Evolutionary conservation across 2,329 filamentous ascomycete genomes (phyloP).

Genomic region (Blumeriella jaapii): DNA sequence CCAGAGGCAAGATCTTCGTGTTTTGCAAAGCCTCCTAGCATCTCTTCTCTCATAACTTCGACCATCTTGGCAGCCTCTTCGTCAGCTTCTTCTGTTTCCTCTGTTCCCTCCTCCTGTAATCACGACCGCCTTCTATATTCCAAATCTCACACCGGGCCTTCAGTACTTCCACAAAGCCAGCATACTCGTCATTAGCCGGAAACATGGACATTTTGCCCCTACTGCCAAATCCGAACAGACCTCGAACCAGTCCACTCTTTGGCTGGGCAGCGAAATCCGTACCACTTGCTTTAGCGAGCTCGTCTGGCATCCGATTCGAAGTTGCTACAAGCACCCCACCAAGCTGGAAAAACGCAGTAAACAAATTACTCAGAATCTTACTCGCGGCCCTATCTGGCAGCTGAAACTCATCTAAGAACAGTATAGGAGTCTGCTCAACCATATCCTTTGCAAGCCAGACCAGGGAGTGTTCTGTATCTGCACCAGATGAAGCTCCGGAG

Average conservation of each 20-base stretch:
- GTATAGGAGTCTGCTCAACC: conserved; percentile 60
- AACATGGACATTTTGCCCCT: conserved; percentile 28
- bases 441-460: conserved; percentile 66
- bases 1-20: conserved; percentile 5
- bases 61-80: conserved; percentile 18
- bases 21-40: conserved; percentile 18
- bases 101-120: conserved; percentile 57
- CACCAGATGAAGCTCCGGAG: conserved; percentile 3
- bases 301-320: conserved; percentile 75
- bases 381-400: conserved; percentile 66
- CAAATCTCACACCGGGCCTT: conserved; percentile 72
- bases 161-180: conserved; percentile 62
- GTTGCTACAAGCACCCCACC: conserved; percentile 72
- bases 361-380: conserved; percentile 68
- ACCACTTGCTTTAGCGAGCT: conserved; percentile 63
- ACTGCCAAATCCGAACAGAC: conserved; percentile 34
- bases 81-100: conserved; percentile 28
- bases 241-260: conserved; percentile 39
- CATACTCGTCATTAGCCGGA: conserved; percentile 58
- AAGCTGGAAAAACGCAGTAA: conserved; percentile 71
- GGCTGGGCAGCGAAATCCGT: conserved; percentile 49
- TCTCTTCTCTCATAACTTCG: conserved; percentile 26
- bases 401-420: conserved; percentile 78
- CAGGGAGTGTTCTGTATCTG: conserved; percentile 49
- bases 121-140: conserved; percentile 67